phyloP scores from a whole-genome alignment of 1,284 basidiomycete species.

The Bjerkandera adusta region DNA sequence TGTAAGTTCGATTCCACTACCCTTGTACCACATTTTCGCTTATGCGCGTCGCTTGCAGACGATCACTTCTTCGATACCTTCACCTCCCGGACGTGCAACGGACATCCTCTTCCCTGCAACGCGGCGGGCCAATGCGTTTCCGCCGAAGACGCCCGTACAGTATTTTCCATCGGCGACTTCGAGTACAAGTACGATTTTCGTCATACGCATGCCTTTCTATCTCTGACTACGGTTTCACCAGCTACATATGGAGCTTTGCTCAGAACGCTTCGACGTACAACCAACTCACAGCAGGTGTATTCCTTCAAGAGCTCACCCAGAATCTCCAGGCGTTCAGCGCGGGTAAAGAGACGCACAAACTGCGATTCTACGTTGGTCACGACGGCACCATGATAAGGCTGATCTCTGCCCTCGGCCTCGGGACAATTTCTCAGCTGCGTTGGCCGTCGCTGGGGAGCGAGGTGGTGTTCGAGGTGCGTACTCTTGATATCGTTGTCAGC shows the following conservation, averaged over 20 bases:
- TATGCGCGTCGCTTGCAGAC: slow-evolving; percentile 22
- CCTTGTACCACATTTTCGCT: neutral
- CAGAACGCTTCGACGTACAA: slow-evolving; percentile 42
- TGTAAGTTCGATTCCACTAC: slow-evolving; percentile 23
- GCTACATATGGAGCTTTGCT: slow-evolving; percentile 52
- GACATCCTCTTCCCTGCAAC: slow-evolving; percentile 49
- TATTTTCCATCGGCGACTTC: slow-evolving; percentile 44
- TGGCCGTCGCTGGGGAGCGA: slow-evolving; percentile 54
- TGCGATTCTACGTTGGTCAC: slow-evolving; percentile 47
- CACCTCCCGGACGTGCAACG: slow-evolving; percentile 46
- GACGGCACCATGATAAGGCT: slow-evolving; percentile 52
- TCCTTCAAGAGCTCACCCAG: slow-evolving; percentile 33
- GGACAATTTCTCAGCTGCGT: slow-evolving; percentile 33
- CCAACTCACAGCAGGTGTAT: slow-evolving; percentile 39
- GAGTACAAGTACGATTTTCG: slow-evolving; percentile 45
- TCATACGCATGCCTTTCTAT: neutral
- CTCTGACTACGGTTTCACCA: slow-evolving; percentile 21
- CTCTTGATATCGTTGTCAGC: neutral
- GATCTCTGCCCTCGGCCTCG: slow-evolving; percentile 44
- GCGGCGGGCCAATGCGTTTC: slow-evolving; percentile 41
- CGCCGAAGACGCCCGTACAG: slow-evolving; percentile 40
- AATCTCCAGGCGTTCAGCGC: slow-evolving; percentile 32
- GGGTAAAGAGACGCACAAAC: slow-evolving; percentile 35
- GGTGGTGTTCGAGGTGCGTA: slow-evolving; percentile 47
- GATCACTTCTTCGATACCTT: slow-evolving; percentile 49